Evolutionary conservation across 75 land plant genomes (phyloP), one percentile per base, ranked within the genome.

Genomic region (Gnetum montanum): DNA sequence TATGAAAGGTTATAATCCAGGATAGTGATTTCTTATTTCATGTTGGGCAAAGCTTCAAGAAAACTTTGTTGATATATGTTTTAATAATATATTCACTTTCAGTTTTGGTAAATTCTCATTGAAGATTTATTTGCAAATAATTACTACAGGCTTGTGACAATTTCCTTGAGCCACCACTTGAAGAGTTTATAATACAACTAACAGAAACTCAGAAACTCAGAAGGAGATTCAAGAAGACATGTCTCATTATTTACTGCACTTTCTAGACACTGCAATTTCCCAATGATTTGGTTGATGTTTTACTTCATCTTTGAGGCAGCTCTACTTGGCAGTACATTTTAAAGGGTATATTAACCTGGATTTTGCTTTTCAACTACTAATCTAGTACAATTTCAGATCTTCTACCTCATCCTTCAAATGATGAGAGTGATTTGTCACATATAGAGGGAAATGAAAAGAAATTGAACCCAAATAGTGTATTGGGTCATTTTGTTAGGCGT

Each of bases 231-330:
- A 62, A 59, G 75, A 69, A 7, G 73, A 81, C 78, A 46, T 89
- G 15, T 49, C 44, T 40, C 70, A 76, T 56, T 71, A 83, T 49
- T 68, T 89, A 46, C 68, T 64, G 8, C 54, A 47, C 19, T 65
- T 73, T 16, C 74, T 94, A 65, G 10, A 35, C 62, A 13, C 57
- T 94, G 20, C 55, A 71, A 6, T 77, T 88, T 13, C 85, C 98
- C 7, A 96, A 94, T 75, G 98, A 94, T 56, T 70, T 94, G 68
- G 86, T 85, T 47, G 80, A 77, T 49, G 81, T 94, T 57, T 82
- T 90, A 35, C 50, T 48, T 54, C 77, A 70, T 1, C 46, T 90
- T 36, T 71, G 82, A 70, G 81, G 95, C 78, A 36, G n/a, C 40
- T 53, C 49, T 49, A 0, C 49, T 59, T 20, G 0, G 2, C 59